phyloP scores from a whole-genome alignment of 495 filamentous ascomycete species.

The Xylaria intraflava region DNA sequence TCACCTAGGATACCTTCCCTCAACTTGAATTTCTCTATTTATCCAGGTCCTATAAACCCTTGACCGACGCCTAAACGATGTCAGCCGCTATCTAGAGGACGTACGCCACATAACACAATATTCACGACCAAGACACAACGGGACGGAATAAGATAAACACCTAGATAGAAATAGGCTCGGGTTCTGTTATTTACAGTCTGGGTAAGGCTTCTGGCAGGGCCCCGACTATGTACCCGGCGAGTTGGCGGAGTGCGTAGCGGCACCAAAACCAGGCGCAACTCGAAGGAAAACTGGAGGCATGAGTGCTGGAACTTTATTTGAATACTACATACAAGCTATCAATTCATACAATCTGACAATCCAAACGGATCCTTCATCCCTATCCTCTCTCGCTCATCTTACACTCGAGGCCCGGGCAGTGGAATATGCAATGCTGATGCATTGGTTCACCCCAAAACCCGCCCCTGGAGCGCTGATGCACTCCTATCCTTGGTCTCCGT shows the following conservation, averaged over 20 bases:
- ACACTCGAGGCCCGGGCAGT: neutral
- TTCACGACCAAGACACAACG: too few relatives aligned
- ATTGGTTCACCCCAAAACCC: conserved; percentile 46
- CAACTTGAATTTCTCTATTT: too few relatives aligned
- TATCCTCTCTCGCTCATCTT: neutral
- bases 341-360: conserved; percentile 22
- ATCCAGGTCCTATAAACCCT: too few relatives aligned
- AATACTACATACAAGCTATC: conserved; percentile 16
- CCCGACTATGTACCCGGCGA: neutral
- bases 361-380: conserved; percentile 8
- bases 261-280: neutral
- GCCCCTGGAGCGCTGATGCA: conserved; percentile 58
- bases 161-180: too few relatives aligned
- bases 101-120: too few relatives aligned
- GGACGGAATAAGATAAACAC: too few relatives aligned
- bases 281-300: neutral
- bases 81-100: too few relatives aligned
- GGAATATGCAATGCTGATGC: neutral
- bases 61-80: too few relatives aligned
- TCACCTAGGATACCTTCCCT: too few relatives aligned
- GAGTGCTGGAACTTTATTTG: neutral
- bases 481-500: conserved; percentile 83
- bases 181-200: too few relatives aligned
- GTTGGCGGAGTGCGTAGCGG: neutral
- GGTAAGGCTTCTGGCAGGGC: too few relatives aligned